Evolutionary conservation across 305 asterid species (phyloP).

Genomic region (Solanum hybrid): DNA sequence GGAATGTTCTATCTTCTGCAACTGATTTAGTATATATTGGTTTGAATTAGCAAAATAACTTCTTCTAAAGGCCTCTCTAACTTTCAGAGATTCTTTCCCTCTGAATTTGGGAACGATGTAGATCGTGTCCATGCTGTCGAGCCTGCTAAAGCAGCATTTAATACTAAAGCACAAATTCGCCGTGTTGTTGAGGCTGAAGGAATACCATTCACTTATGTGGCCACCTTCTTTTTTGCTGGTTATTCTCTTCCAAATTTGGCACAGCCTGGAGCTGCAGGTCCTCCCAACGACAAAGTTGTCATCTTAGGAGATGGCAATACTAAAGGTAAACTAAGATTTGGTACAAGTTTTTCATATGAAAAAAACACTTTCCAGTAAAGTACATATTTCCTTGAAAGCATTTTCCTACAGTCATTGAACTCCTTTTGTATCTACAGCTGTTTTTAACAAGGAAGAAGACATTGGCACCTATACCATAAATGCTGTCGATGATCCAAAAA

Average conservation of each 20-base stretch:
- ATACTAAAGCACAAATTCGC: slow-evolving; percentile 7
- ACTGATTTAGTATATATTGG: background rate
- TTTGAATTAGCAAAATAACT: background rate
- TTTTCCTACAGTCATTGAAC: background rate
- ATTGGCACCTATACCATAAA: slow-evolving; percentile 23
- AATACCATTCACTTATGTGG: slow-evolving; percentile 16
- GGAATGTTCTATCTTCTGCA: background rate
- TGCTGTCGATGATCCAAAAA: slow-evolving; percentile 21
- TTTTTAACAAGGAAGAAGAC: slow-evolving; percentile 23
- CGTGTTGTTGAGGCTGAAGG: slow-evolving; percentile 18
- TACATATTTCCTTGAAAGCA: background rate
- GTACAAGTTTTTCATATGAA: background rate
- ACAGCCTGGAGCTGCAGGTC: slow-evolving; percentile 7
- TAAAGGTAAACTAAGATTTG: slow-evolving; percentile 3
- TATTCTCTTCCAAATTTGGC: slow-evolving; percentile 7
- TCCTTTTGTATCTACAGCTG: slow-evolving; percentile 3
- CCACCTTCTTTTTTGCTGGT: slow-evolving; percentile 13
- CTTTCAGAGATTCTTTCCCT: slow-evolving; percentile 19
- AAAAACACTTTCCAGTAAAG: background rate
- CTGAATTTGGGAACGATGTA: slow-evolving; percentile 21
- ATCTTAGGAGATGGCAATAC: slow-evolving; percentile 22
- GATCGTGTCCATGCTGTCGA: slow-evolving; percentile 8
- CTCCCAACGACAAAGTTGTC: slow-evolving; percentile 23
- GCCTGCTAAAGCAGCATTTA: slow-evolving; percentile 11
- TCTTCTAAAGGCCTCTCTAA: background rate